Base-by-base conservation (phyloP, 2,329 filamentous ascomycete species). In the Cryphonectria nitschkei region DNA sequence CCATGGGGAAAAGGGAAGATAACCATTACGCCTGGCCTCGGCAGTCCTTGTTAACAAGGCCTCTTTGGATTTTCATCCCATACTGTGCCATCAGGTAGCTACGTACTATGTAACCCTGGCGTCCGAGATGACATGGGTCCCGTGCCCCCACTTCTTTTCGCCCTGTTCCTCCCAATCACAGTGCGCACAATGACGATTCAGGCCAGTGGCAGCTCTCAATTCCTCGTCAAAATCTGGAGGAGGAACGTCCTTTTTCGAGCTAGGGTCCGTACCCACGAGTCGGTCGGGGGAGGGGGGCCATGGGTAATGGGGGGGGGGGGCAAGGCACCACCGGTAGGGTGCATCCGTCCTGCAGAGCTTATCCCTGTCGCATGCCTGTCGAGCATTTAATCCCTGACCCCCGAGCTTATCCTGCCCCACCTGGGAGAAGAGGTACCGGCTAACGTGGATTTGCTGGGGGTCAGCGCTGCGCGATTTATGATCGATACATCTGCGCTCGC, bases 401-500 rank as follows among this genome's bases (percentile, higher is more conserved):
- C 43, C 58, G 58, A 41, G 32, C 41, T 54, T 54, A 65, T 65
- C 32, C 54, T 63, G 37, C 56, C 67, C 58, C 58, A 68, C 58
- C 3, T 3, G 19, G 22, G 8, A n/a, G 14, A 5, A 11, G 29
- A 68, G 58, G 56, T 68, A 68, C 67, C 56, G 41, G 58, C 43
- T n/a, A 54, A 54, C 67, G 29, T 62, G 32, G 13, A 22, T 7
- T 63, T n/a, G 41, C 29, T 37, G 34, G 43, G 26, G 32, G 8
- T 39, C 37, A 37, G 26, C 60, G 52, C 67, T 68, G 67, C 58
- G 67, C 67, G 67, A 68, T 68, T 68, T 68, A 68, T 68, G 66
- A 68, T 68, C 39, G 39, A 50, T 68, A 54, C 58, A 37, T 62
- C 43, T 60, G 66, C 62, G 52, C 46, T 50, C 16, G 19, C 69